These are phyloP conservation scores for Mortierella sp. DNA, from an alignment of 371 early-diverging fungal species.

Conservation along the genomic window DNA sequence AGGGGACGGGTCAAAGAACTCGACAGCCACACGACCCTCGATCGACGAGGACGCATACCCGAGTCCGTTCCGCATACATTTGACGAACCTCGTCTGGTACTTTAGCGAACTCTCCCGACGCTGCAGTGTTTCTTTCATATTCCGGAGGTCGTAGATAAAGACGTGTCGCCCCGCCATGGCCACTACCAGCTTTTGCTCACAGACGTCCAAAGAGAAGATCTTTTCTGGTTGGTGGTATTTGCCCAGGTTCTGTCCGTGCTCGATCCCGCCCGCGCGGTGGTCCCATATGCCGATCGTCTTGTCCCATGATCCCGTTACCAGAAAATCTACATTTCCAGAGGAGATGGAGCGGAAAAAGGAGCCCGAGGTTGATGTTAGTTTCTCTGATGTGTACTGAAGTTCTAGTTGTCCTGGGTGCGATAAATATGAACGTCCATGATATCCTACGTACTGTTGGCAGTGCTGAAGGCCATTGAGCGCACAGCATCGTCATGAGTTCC, in stretches of 20 bases:
- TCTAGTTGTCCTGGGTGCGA: background rate
- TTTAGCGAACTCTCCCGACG: slow-evolving; percentile 84
- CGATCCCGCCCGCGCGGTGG: slow-evolving; percentile 60
- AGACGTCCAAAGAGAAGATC: slow-evolving; percentile 86
- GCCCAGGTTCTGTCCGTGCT: slow-evolving; percentile 55
- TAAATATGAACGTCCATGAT: background rate
- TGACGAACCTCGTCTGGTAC: slow-evolving; percentile 85
- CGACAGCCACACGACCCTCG: slow-evolving; percentile 96
- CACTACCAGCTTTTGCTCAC: slow-evolving; percentile 80
- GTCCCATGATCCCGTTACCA: slow-evolving; percentile 94
- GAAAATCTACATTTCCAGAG: slow-evolving; percentile 57
- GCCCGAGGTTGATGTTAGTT: slow-evolving; percentile 18
- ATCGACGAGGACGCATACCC: slow-evolving; percentile 91
- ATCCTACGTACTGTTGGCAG: slow-evolving; percentile 63
- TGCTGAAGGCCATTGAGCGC: slow-evolving; percentile 73
- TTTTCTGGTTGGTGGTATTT: slow-evolving; percentile 73
- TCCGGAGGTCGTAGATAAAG: slow-evolving; percentile 86
- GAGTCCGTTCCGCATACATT: slow-evolving; percentile 84
- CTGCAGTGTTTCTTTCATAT: slow-evolving; percentile 81
- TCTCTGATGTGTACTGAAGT: background rate
- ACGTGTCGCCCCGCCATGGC: slow-evolving; percentile 86
- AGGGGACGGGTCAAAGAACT: slow-evolving; percentile 84
- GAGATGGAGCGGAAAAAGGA: slow-evolving; percentile 10
- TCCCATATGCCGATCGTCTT: slow-evolving; percentile 87
- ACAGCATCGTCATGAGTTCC: slow-evolving; percentile 73